A percentile compares a stretch with the other conserved stretches of the same genome.
phyloP scores from a whole-genome alignment of 164 flowering plant genomes.

The Tetracentron sinense region DNA sequence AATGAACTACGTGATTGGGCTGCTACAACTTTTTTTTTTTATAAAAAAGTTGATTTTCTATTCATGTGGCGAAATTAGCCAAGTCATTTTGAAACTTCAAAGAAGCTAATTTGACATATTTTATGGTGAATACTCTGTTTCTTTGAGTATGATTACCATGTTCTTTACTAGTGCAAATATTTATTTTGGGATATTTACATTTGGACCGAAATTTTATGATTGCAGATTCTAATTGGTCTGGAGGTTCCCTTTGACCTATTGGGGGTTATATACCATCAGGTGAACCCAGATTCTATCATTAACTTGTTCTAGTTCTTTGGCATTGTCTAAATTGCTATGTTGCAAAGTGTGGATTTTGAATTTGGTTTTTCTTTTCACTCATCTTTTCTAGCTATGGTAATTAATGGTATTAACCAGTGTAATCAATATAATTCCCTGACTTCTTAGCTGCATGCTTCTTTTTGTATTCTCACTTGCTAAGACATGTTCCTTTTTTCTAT shows the following conservation, averaged over 20 bases:
- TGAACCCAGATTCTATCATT: slow-evolving; percentile 17
- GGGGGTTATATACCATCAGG: slow-evolving; percentile 88
- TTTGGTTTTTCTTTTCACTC: background rate
- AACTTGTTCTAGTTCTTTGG: background rate
- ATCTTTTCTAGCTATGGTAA: background rate
- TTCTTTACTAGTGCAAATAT: background rate
- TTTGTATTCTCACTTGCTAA: background rate
- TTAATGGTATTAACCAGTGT: background rate
- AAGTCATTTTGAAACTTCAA: no score
- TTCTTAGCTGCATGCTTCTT: background rate
- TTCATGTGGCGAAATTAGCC: no score
- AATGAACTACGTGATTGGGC: slow-evolving; percentile 3
- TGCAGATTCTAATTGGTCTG: slow-evolving; percentile 64
- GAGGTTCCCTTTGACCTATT: slow-evolving; percentile 80
- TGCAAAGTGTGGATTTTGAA: background rate
- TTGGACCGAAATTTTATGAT: background rate
- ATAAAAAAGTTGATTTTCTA: no score
- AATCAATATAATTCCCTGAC: background rate
- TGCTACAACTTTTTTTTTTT: no score
- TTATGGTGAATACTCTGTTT: no score
- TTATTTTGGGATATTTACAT: background rate
- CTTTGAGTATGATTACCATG: background rate
- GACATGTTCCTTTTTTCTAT: background rate
- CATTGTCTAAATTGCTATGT: background rate
- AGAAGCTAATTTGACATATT: no score